These are phyloP conservation scores for Kurtzmaniella fragi DNA, from an alignment of 805 yeast species.

Conservation along the genomic window DNA sequence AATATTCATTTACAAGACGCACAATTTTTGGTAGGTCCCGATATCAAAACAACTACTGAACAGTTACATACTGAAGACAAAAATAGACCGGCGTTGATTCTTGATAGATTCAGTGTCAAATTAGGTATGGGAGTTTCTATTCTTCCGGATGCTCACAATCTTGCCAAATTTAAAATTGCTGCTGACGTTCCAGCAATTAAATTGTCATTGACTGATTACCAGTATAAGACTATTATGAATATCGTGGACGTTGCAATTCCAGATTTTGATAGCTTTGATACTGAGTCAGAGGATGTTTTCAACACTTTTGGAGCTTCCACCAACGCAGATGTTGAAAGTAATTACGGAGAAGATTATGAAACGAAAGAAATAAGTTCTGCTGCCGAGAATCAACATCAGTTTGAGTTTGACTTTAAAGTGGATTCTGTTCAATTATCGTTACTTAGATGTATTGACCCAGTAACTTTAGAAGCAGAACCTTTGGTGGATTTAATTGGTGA, in stretches of 20 bases:
- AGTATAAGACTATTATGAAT: slow-evolving; percentile 83
- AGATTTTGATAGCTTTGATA: slow-evolving; percentile 25
- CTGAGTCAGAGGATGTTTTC: slow-evolving; percentile 29
- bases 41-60: slow-evolving; percentile 69
- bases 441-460: slow-evolving; percentile 60
- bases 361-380: slow-evolving; percentile 6
- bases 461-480: slow-evolving; percentile 56
- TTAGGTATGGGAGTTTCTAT: slow-evolving; percentile 79
- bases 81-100: slow-evolving; percentile 51
- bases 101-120: slow-evolving; percentile 73
- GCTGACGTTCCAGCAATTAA: slow-evolving; percentile 73
- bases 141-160: slow-evolving; percentile 68
- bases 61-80: slow-evolving; percentile 50
- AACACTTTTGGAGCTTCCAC: slow-evolving; percentile 23
- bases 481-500: slow-evolving; percentile 73
- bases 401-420: slow-evolving; percentile 72
- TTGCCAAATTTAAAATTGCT: slow-evolving; percentile 68
- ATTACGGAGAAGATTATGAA: slow-evolving; percentile 2
- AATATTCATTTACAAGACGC: slow-evolving; percentile 75
- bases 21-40: slow-evolving; percentile 81
- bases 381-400: slow-evolving; percentile 46
- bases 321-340: slow-evolving; percentile 5
- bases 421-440: slow-evolving; percentile 58
- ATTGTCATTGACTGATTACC: slow-evolving; percentile 78
- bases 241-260: slow-evolving; percentile 71